A percentile compares a stretch with the other conserved stretches of the same genome.
Conservation (phyloP, 306 rosid genomes). For the Citrullus amarus region DNA sequence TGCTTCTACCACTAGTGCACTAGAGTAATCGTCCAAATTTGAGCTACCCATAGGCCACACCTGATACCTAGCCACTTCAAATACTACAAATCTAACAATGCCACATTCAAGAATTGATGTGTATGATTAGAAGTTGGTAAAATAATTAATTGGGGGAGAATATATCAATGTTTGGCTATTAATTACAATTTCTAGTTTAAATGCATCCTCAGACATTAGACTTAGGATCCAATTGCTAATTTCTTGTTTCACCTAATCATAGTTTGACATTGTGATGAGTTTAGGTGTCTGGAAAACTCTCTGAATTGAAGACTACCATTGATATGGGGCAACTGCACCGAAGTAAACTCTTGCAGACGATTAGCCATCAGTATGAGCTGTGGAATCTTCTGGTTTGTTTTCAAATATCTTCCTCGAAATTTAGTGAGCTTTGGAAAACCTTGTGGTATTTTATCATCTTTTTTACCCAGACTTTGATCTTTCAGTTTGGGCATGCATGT, state of each 20-base stretch:
- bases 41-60: not conserved
- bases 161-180: not conserved
- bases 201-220: not conserved
- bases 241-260: not conserved
- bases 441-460: not conserved
- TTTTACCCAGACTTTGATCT: not conserved
- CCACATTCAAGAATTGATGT: not conserved
- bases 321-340: slow-evolving; percentile 57
- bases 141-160: not conserved
- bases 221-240: not conserved
- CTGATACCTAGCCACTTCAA: not conserved
- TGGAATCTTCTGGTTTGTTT: slow-evolving; percentile 71
- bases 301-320: slow-evolving; percentile 67
- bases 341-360: slow-evolving; percentile 47
- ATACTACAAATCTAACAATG: not conserved
- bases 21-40: not conserved
- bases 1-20: not conserved
- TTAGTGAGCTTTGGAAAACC: slow-evolving; percentile 8
- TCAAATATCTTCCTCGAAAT: slow-evolving; percentile 9
- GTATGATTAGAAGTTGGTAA: not conserved
- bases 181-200: not conserved
- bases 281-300: slow-evolving; percentile 66
- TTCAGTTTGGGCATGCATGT: not conserved
- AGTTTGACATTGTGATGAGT: not conserved
- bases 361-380: slow-evolving; percentile 56